These are phyloP conservation scores for Pisolithus orientalis DNA, from an alignment of 768 basidiomycete genomes.

Conservation along the genomic window DNA sequence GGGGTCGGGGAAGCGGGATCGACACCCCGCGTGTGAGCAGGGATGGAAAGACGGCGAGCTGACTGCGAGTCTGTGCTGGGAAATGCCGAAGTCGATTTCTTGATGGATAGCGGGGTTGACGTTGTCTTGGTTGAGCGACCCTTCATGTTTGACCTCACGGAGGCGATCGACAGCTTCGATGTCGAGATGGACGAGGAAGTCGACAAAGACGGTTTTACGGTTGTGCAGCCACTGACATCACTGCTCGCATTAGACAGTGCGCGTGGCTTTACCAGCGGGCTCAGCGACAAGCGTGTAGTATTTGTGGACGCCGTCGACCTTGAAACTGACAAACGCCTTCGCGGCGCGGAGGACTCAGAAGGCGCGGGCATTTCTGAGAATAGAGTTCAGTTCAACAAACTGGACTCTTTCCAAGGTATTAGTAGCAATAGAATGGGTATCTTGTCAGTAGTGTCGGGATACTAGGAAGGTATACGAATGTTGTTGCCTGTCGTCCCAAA, in stretches of 20 bases:
- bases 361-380: slow-evolving; percentile 26
- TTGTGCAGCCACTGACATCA: slow-evolving; percentile 43
- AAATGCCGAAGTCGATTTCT: slow-evolving; percentile 33
- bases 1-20: slow-evolving; percentile 23
- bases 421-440: slow-evolving; percentile 9
- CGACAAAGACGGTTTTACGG: slow-evolving; percentile 33
- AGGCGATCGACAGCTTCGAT: slow-evolving; percentile 15
- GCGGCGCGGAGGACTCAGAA: slow-evolving; percentile 48
- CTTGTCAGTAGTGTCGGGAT: slow-evolving; percentile 6
- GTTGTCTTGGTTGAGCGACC: slow-evolving; percentile 47
- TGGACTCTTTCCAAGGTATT: not conserved
- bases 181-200: slow-evolving; percentile 23
- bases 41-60: slow-evolving; percentile 35
- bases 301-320: slow-evolving; percentile 29
- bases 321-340: slow-evolving; percentile 33
- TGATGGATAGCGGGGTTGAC: slow-evolving; percentile 34
- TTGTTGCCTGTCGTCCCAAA: slow-evolving; percentile 11
- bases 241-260: slow-evolving; percentile 44
- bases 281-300: slow-evolving; percentile 34
- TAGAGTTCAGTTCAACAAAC: not conserved
- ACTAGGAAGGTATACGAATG: not conserved
- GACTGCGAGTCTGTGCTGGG: slow-evolving; percentile 31
- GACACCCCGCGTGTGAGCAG: slow-evolving; percentile 25
- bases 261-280: slow-evolving; percentile 41
- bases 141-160: slow-evolving; percentile 12